Conservation (phyloP, 2,329 filamentous ascomycete genomes). For the Scedosporium dehoogii region DNA sequence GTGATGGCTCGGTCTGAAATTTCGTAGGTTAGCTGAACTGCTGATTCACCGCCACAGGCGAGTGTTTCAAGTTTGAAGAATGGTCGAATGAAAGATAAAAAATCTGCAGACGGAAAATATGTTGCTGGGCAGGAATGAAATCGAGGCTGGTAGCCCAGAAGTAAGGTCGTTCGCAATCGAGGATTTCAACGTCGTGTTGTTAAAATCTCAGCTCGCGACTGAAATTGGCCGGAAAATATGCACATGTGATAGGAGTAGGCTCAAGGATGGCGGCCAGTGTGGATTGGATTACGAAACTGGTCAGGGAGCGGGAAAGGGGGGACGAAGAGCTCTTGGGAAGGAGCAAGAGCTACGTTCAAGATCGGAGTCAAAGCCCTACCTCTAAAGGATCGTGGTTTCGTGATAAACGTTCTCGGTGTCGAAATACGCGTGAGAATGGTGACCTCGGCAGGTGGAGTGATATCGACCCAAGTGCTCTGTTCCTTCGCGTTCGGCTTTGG, state of each 20-base stretch:
- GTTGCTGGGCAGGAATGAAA: too few species aligned
- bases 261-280: neutral
- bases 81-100: neutral
- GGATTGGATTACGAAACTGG: neutral
- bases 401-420: neutral
- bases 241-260: too few species aligned
- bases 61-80: neutral
- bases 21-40: too few species aligned
- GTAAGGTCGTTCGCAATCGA: too few species aligned
- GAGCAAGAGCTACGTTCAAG: neutral
- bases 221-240: too few species aligned
- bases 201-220: too few species aligned
- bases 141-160: too few species aligned
- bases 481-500: neutral
- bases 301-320: neutral
- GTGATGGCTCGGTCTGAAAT: conserved; percentile 18
- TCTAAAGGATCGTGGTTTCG: neutral
- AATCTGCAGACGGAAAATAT: neutral
- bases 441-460: neutral
- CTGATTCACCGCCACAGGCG: too few species aligned
- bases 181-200: too few species aligned
- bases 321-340: neutral
- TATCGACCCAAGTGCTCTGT: neutral
- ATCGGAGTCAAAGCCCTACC: neutral
- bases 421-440: neutral